phyloP scores from a whole-genome alignment of 495 filamentous ascomycete genomes.

The Annulohypoxylon maeteangense region DNA sequence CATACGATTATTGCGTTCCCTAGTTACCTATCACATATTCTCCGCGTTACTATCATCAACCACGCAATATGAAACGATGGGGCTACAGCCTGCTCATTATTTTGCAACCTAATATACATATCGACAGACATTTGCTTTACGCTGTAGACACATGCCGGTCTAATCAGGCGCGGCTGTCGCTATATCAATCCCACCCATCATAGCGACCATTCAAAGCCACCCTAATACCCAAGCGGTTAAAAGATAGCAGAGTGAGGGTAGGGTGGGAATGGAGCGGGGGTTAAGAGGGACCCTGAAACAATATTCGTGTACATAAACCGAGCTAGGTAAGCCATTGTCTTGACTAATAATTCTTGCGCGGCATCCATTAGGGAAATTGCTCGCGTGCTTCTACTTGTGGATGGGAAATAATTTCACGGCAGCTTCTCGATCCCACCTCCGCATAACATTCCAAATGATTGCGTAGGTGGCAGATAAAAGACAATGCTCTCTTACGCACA shows the following conservation, averaged over 20 bases:
- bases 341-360: not conserved
- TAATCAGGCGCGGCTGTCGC: conserved; percentile 10
- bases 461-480: not conserved
- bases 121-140: not conserved
- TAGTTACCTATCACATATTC: not conserved
- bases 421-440: conserved; percentile 2
- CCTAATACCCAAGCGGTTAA: conserved; percentile 1
- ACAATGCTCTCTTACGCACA: not conserved
- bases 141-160: not conserved
- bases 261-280: conserved; percentile 10
- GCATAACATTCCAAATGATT: conserved; percentile 1
- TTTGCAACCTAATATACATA: conserved; percentile 8
- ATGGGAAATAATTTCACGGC: conserved; percentile 16
- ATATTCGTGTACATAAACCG: conserved; percentile 11
- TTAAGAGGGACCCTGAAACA: conserved; percentile 12
- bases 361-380: conserved; percentile 29
- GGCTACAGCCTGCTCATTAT: conserved; percentile 4
- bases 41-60: not conserved
- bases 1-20: not conserved
- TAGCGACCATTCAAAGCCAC: not conserved
- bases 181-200: not conserved
- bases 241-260: not conserved
- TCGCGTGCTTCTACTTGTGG: conserved; percentile 30
- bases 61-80: conserved; percentile 9
- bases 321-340: not conserved